Conservation (phyloP, 2,329 filamentous ascomycete genomes). For the Colletotrichum sp. region DNA sequence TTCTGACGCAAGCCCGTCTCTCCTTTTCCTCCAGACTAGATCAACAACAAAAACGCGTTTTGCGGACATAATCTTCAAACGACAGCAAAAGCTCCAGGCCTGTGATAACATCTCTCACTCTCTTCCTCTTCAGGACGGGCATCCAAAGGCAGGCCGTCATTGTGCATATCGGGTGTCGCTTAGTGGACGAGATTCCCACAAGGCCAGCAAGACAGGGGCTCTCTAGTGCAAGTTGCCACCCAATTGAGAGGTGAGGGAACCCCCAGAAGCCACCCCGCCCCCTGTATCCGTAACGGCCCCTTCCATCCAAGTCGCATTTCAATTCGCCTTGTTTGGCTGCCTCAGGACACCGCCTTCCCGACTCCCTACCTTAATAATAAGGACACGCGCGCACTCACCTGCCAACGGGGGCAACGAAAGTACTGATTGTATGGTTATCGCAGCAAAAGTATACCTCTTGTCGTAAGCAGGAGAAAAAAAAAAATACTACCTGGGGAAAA, state of each 20-base stretch:
- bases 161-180: slow-evolving; percentile 3
- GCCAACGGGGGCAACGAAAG: background rate
- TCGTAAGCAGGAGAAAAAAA: background rate
- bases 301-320: slow-evolving; percentile 15
- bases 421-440: background rate
- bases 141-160: slow-evolving; percentile 8
- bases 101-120: background rate
- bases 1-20: background rate
- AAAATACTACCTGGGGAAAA: background rate
- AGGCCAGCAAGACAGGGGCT: slow-evolving; percentile 9
- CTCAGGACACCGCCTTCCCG: slow-evolving; percentile 4
- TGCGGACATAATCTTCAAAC: background rate
- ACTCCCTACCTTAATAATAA: slow-evolving; percentile 12
- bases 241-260: slow-evolving; percentile 16
- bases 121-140: background rate
- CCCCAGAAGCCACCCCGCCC: slow-evolving; percentile 15
- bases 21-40: background rate
- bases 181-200: slow-evolving; percentile 12
- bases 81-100: background rate
- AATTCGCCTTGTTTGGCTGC: slow-evolving; percentile 19
- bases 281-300: slow-evolving; percentile 22
- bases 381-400: slow-evolving; percentile 10
- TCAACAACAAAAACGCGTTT: background rate
- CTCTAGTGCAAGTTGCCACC: slow-evolving; percentile 17
- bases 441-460: slow-evolving; percentile 6